Conservation (phyloP, 139 green algal genomes). For the Chlorella sp. region DNA sequence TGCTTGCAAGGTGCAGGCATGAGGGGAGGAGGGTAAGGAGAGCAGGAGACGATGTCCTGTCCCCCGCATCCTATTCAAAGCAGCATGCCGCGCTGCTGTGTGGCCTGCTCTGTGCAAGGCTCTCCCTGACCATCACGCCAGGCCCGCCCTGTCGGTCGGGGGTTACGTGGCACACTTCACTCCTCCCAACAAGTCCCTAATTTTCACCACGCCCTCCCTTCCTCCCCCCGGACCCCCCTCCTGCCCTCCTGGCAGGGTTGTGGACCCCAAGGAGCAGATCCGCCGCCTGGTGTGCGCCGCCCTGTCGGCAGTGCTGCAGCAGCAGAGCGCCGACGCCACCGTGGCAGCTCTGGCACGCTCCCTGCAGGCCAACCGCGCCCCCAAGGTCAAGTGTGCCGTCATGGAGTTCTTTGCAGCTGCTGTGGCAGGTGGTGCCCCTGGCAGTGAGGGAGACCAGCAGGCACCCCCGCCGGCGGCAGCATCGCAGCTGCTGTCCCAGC, state of each 20-base stretch:
- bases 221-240: neutral
- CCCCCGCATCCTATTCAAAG: too few relatives aligned
- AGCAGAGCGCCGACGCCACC: conserved; percentile 48
- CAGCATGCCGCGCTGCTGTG: too few relatives aligned
- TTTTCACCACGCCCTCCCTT: neutral
- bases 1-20: too few relatives aligned
- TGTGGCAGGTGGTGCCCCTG: neutral
- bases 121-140: too few relatives aligned
- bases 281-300: conserved; percentile 38
- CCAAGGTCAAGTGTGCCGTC: conserved; percentile 56
- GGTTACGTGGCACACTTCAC: neutral
- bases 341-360: conserved; percentile 54
- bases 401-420: conserved; percentile 60
- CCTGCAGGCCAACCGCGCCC: conserved; percentile 52
- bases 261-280: conserved; percentile 66
- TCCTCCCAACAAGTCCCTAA: neutral
- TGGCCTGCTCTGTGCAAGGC: too few relatives aligned
- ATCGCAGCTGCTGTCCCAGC: conserved; percentile 21
- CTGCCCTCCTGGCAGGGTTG: conserved; percentile 30
- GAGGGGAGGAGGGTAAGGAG: too few relatives aligned
- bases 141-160: too few relatives aligned
- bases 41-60: too few relatives aligned
- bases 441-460: neutral
- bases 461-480: neutral
- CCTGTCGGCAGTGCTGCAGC: conserved; percentile 38